Conservation (phyloP, 225 moss, liverwort and hornwort species). For the Pseudisothecium myosuroides region DNA sequence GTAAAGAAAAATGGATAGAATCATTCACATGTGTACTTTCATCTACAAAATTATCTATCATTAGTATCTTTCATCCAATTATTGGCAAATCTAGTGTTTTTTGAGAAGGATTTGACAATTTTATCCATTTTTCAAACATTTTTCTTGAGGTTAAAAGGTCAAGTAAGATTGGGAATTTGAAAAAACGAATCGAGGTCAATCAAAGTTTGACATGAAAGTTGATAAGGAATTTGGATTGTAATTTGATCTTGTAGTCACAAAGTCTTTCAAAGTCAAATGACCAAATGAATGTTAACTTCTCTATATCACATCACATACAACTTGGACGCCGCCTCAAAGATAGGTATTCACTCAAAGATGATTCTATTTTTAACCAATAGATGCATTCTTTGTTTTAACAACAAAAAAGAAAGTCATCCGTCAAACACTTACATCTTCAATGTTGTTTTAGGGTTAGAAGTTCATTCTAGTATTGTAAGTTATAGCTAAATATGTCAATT, state of each 20-base stretch:
- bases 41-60: background rate
- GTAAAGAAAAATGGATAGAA: background rate
- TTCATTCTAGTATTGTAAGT: too few species aligned
- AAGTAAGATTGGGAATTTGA: rapidly evolving
- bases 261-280: too few species aligned
- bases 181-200: background rate
- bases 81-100: background rate
- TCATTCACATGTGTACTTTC: background rate
- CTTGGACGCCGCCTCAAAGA: rapidly evolving
- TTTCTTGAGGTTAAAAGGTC: background rate
- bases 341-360: too few species aligned
- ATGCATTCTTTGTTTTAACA: background rate
- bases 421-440: too few species aligned
- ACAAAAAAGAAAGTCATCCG: too few species aligned
- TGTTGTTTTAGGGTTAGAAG: rapidly evolving
- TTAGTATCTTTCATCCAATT: background rate
- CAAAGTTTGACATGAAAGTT: background rate
- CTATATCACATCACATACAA: too few species aligned
- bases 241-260: background rate
- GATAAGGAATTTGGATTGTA: background rate
- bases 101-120: background rate
- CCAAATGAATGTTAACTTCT: too few species aligned
- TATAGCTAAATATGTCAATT: too few species aligned
- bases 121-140: background rate
- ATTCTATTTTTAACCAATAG: background rate